Evolutionary conservation across 306 rosid genomes (phyloP).

Genomic region (Rubus parviflorus): DNA sequence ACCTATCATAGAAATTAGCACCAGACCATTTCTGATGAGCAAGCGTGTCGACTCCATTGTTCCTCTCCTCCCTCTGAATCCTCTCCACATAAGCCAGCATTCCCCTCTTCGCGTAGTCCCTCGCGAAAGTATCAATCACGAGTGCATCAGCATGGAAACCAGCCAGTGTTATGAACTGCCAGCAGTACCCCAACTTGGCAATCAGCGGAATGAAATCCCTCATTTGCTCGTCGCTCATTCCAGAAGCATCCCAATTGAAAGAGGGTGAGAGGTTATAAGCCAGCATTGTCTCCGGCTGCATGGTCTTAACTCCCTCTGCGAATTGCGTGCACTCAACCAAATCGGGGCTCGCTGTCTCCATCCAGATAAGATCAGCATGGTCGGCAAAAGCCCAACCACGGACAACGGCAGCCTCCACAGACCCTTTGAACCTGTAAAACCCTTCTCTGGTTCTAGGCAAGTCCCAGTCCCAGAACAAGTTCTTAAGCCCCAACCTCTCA

Average conservation of each 20-base stretch:
- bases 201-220: constrained; percentile 78
- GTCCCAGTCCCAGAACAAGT: constrained; percentile 94
- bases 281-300: constrained; percentile 61
- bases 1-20: constrained; percentile 87
- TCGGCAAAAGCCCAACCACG: constrained; percentile 84
- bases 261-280: constrained; percentile 95
- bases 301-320: constrained; percentile 64
- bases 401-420: constrained; percentile 69
- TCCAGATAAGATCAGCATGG: constrained; percentile 86
- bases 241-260: constrained; percentile 98
- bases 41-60: constrained; percentile 84
- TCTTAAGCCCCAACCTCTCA: constrained; percentile 56
- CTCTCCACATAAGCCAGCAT: constrained; percentile 94
- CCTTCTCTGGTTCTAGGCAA: constrained; percentile 96
- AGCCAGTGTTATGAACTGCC: constrained; percentile 94
- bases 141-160: constrained; percentile 89
- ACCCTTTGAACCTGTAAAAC: constrained; percentile 77
- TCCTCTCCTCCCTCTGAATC: constrained; percentile 96
- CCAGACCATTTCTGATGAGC: constrained; percentile 99
- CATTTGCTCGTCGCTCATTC: constrained; percentile 78
- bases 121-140: constrained; percentile 71
- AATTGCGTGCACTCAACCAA: constrained; percentile 72
- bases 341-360: constrained; percentile 80
- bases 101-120: constrained; percentile 76
- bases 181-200: constrained; percentile 77